These are phyloP conservation scores for Auricularia sp. DNA, from an alignment of 768 basidiomycete species.

Conservation along the genomic window DNA sequence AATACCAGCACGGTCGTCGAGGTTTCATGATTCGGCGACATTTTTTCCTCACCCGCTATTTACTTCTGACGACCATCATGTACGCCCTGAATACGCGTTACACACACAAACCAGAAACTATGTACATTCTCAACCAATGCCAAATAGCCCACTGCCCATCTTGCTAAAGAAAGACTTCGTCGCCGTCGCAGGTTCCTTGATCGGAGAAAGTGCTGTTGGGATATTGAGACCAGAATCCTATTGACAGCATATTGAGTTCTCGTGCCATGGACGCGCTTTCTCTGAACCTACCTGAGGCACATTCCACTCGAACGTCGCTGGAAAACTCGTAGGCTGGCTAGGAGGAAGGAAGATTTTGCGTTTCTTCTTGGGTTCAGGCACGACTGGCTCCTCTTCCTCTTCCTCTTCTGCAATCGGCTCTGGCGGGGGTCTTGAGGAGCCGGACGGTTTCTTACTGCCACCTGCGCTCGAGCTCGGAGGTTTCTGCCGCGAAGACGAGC, in stretches of 20 bases:
- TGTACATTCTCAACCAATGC: constrained; percentile 11
- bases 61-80: background rate
- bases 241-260: background rate
- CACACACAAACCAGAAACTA: background rate
- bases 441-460: background rate
- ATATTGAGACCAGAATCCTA: constrained; percentile 41
- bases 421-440: background rate
- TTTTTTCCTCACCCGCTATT: background rate
- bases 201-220: constrained; percentile 55
- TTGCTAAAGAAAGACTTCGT: constrained; percentile 30
- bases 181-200: constrained; percentile 46
- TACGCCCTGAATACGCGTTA: background rate
- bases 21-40: constrained; percentile 85
- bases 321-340: constrained; percentile 21
- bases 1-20: constrained; percentile 51
- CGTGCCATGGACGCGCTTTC: background rate
- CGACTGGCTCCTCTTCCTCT: constrained; percentile 10
- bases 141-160: constrained; percentile 34
- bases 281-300: constrained; percentile 12
- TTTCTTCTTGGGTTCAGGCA: constrained; percentile 41
- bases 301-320: constrained; percentile 33
- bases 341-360: constrained; percentile 50
- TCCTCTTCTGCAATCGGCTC: constrained; percentile 1
- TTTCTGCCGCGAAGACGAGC: background rate
- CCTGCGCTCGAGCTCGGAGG: background rate